phyloP scores from a whole-genome alignment of 176 grass and related monocot species.

The Pontederia paniculata region DNA sequence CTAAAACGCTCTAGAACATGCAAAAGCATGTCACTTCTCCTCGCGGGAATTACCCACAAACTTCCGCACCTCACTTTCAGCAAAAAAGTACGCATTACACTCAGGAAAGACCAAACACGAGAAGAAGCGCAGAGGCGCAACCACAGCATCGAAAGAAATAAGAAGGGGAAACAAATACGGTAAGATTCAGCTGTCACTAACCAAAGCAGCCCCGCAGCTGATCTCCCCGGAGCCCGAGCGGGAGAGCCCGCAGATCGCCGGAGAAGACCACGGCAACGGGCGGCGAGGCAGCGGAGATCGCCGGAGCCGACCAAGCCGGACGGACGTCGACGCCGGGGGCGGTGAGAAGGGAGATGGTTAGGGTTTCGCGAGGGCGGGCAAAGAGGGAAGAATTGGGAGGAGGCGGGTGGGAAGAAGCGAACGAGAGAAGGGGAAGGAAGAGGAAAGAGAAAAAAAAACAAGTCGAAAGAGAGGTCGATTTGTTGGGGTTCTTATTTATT shows the following conservation, averaged over 20 bases:
- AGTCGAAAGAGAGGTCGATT: neutral
- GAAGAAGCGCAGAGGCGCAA: too few species aligned
- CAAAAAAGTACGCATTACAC: too few species aligned
- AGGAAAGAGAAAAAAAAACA: neutral
- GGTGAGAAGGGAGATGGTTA: neutral
- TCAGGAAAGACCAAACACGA: too few species aligned
- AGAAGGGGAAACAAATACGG: too few species aligned
- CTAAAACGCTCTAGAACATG: too few species aligned
- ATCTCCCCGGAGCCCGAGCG: too few species aligned
- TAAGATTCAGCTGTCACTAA: too few species aligned
- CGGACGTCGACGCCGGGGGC: neutral
- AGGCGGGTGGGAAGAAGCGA: neutral
- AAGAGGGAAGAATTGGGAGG: neutral
- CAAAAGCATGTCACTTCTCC: too few species aligned
- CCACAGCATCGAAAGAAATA: too few species aligned
- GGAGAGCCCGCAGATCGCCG: neutral
- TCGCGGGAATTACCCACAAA: too few species aligned
- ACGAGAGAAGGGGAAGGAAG: neutral
- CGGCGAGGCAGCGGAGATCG: neutral
- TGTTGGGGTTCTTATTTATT: neutral
- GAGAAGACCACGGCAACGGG: neutral
- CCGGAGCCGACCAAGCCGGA: neutral
- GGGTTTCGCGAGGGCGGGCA: slow-evolving; percentile 3
- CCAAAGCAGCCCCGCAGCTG: too few species aligned
- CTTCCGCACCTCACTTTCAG: too few species aligned